Base-by-base conservation (phyloP, 345 rosid species). In the Arabis alpina region DNA sequence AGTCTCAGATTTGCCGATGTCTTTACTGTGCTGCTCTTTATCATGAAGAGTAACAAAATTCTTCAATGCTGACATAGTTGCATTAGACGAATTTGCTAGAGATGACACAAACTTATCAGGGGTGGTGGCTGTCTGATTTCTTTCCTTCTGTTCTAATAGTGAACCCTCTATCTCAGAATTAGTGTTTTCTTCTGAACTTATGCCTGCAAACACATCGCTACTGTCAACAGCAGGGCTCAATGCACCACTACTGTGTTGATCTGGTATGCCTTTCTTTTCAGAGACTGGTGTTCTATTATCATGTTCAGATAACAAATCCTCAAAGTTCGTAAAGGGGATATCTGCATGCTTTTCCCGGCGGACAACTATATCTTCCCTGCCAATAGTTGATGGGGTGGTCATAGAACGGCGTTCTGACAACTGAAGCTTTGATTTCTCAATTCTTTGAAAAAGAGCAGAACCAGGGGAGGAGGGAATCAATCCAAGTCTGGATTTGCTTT, bases 361-460 rank as follows among this genome's bases (percentile, higher is more conserved):
- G 62, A 32, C 70, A 40, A 68, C 23, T 40, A 19, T 70, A 36
- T 79, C 80, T 56, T 81, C 76, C 59, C 53, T 56, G 70, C 61
- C 76, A 65, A 42, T 39, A 77, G 47, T 48, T 44, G 62, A 44
- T 43, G 84, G 73, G 66, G 82, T 80, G 68, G 73, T 56, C 54
- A 64, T 44, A 71, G 85, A 76, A 40, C 76, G 77, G 72, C 60
- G 40, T 67, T 79, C 76, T 4, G 78, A 76, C 63, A 84, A 70
- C 48, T 73, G 76, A 54, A 55, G 74, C 73, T 84, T 82, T 41
- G 89, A 76, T 54, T 70, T 83, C 72, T 85, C 84, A 79, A 72
- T 75, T 62, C 79, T 82, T 48, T 77, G 85, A 69, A 68, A 78
- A 58, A 82, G 74, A 70, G 82, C 54, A 69, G 76, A 79, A 45